Percentiles rank a stretch among this genome's conserved stretches.
Evolutionary conservation across 2,329 filamentous ascomycete genomes (phyloP).

Genomic region (Epicoccum nigrum): DNA sequence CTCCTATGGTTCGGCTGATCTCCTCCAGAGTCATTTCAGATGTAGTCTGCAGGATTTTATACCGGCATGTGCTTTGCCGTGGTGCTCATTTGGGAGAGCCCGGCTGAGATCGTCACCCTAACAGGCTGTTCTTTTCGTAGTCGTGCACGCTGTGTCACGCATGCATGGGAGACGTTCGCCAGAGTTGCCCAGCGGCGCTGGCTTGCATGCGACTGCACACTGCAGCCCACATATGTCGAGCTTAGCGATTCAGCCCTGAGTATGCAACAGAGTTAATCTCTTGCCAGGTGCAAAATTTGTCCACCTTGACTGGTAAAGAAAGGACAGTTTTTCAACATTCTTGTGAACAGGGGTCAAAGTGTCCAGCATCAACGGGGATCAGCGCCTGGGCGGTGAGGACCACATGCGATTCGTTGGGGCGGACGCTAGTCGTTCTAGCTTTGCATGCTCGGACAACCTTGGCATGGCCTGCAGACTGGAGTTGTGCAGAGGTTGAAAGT

Average conservation of each 20-base stretch:
- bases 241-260: not conserved
- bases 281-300: not conserved
- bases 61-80: slow-evolving; percentile 19
- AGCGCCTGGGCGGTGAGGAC: slow-evolving; percentile 28
- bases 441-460: slow-evolving; percentile 30
- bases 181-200: slow-evolving; percentile 16
- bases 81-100: slow-evolving; percentile 28
- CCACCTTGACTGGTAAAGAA: slow-evolving; percentile 3
- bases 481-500: slow-evolving; percentile 35
- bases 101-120: slow-evolving; percentile 31
- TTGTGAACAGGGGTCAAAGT: slow-evolving; percentile 31
- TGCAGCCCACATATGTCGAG: not conserved
- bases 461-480: slow-evolving; percentile 29
- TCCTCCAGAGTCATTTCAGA: slow-evolving; percentile 23
- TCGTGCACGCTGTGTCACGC: slow-evolving; percentile 25
- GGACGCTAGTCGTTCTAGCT: slow-evolving; percentile 32
- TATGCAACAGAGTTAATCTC: slow-evolving; percentile 3
- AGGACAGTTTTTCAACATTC: slow-evolving; percentile 3
- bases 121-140: slow-evolving; percentile 23
- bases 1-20: slow-evolving; percentile 44
- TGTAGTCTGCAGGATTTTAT: slow-evolving; percentile 30
- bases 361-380: slow-evolving; percentile 37
- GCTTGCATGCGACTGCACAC: not conserved
- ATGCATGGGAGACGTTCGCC: slow-evolving; percentile 13
- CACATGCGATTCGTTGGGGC: slow-evolving; percentile 29